phyloP scores from a whole-genome alignment of 805 yeast genomes.

The Barnettozyma vustinii region DNA sequence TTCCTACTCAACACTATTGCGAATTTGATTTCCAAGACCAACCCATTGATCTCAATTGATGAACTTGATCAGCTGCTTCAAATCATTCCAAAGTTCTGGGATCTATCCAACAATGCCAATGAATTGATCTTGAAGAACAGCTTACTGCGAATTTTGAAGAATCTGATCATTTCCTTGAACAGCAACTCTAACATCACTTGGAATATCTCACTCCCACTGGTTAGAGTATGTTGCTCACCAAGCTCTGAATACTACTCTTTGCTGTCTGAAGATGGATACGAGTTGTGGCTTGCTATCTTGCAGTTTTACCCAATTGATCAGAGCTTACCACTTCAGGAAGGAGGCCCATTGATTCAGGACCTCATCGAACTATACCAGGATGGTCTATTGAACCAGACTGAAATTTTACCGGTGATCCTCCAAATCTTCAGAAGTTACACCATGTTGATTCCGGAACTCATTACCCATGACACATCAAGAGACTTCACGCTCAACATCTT shows the following conservation, averaged over 20 bases:
- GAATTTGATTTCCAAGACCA: constrained; percentile 56
- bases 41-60: constrained; percentile 51
- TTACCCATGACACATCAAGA: constrained; percentile 34
- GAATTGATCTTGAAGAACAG: constrained; percentile 46
- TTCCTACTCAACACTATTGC: constrained; percentile 65
- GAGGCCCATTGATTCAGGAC: constrained; percentile 16
- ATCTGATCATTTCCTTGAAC: constrained; percentile 52
- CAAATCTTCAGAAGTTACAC: constrained; percentile 61
- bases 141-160: constrained; percentile 50
- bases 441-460: constrained; percentile 37
- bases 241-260: constrained; percentile 48
- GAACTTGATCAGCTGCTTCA: constrained; percentile 46
- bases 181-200: constrained; percentile 43
- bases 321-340: constrained; percentile 6
- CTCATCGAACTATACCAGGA: constrained; percentile 36
- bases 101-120: constrained; percentile 39
- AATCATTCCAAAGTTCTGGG: constrained; percentile 77
- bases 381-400: constrained; percentile 68
- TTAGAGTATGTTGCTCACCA: constrained; percentile 57
- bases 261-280: constrained; percentile 81
- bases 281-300: constrained; percentile 69
- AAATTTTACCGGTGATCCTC: constrained; percentile 58
- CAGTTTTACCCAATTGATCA: constrained; percentile 47
- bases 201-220: constrained; percentile 58
- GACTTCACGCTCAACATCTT: constrained; percentile 35